Evolutionary conservation across 2,329 filamentous ascomycete species (phyloP).

Genomic region (Penicillium sp.): DNA sequence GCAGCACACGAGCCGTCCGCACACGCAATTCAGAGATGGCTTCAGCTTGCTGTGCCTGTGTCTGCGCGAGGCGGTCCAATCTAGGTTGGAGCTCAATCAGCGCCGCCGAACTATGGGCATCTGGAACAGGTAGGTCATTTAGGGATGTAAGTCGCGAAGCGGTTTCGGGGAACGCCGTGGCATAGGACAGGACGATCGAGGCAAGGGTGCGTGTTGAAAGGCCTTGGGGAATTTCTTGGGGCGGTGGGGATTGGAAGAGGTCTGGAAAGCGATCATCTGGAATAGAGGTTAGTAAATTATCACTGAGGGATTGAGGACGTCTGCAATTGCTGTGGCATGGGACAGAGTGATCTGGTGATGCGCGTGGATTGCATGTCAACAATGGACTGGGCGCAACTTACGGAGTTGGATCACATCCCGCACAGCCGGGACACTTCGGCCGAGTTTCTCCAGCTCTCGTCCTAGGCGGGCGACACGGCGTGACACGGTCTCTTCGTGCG

Average conservation of each 20-base stretch:
- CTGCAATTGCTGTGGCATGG: background rate
- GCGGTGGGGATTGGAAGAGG: conserved; percentile 37
- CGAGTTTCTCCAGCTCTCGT: conserved; percentile 36
- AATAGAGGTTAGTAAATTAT: background rate
- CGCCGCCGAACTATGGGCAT: conserved; percentile 39
- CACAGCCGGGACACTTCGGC: conserved; percentile 36
- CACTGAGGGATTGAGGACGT: background rate
- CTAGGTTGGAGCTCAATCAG: conserved; percentile 43
- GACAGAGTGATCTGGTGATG: background rate
- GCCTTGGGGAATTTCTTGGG: conserved; percentile 33
- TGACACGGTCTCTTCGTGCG: conserved; percentile 38
- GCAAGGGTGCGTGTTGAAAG: conserved; percentile 37
- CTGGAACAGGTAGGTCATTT: conserved; percentile 45
- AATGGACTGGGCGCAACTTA: conserved; percentile 20
- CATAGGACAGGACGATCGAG: conserved; percentile 44
- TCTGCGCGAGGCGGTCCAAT: conserved; percentile 33
- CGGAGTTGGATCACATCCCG: conserved; percentile 43
- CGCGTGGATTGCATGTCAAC: background rate
- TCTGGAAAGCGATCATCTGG: conserved; percentile 41
- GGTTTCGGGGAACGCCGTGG: conserved; percentile 45
- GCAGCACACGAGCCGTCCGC: conserved; percentile 49
- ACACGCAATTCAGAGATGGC: conserved; percentile 41
- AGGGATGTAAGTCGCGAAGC: conserved; percentile 47
- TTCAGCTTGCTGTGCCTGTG: conserved; percentile 38
- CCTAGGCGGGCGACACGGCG: conserved; percentile 39